Conservation (phyloP, 495 filamentous ascomycete genomes). For the Penicillium crystallinum region DNA sequence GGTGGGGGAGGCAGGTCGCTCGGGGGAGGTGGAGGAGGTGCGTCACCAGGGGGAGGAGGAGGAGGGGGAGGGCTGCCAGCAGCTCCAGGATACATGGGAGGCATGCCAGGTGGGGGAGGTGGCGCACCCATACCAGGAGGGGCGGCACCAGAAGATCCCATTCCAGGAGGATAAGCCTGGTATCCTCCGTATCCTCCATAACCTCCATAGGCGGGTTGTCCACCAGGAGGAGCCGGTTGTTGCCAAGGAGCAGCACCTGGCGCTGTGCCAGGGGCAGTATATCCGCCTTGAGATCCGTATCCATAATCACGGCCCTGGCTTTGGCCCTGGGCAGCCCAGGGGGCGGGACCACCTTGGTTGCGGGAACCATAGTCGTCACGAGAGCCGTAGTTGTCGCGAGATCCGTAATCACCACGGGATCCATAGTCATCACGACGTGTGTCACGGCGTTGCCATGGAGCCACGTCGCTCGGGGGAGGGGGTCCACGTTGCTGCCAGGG, state of each 20-base stretch:
- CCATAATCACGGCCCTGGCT: constrained; percentile 29
- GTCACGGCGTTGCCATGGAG: constrained; percentile 66
- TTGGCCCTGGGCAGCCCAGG: constrained; percentile 38
- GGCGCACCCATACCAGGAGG: constrained; percentile 54
- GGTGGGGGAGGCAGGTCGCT: constrained; percentile 71
- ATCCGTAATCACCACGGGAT: constrained; percentile 47
- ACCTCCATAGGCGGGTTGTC: constrained; percentile 45
- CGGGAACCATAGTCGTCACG: constrained; percentile 9
- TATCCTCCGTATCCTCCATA: constrained; percentile 45
- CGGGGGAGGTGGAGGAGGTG: constrained; percentile 61
- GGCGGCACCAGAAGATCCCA: constrained; percentile 48
- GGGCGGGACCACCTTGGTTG: constrained; percentile 35
- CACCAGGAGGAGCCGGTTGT: constrained; percentile 52
- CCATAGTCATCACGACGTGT: constrained; percentile 50
- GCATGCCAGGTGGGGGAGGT: constrained; percentile 65
- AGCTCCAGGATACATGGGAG: constrained; percentile 57
- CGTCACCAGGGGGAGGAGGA: constrained; percentile 48
- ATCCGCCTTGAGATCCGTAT: constrained; percentile 33
- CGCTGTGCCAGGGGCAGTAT: constrained; percentile 25
- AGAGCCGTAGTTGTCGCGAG: constrained; percentile 24
- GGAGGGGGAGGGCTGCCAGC: constrained; percentile 51
- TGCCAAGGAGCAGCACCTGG: constrained; percentile 58
- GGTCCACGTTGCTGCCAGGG: constrained; percentile 84
- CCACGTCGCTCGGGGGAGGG: constrained; percentile 71
- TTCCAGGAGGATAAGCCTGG: constrained; percentile 45